Percentiles rank a stretch among this genome's conserved stretches.
Conservation (phyloP, 192 early-diverging fungal species). For the Mortierella antarctica region DNA sequence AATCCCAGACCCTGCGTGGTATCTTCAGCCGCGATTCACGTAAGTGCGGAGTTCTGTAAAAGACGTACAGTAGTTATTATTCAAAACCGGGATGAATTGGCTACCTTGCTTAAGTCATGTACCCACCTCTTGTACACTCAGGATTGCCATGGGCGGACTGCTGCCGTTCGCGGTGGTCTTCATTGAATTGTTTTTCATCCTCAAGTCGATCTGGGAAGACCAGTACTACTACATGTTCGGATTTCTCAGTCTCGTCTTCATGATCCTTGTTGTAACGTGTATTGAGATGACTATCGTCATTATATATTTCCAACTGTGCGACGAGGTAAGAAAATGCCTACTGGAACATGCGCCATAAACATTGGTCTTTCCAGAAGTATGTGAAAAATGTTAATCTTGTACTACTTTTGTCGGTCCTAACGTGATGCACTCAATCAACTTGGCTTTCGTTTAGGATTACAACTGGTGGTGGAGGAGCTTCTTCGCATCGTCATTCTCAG, state of each 20-base stretch:
- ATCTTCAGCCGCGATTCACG: slow-evolving; percentile 68
- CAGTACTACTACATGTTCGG: slow-evolving; percentile 75
- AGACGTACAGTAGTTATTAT: no score
- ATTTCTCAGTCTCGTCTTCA: slow-evolving; percentile 66
- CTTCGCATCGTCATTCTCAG: slow-evolving; percentile 77
- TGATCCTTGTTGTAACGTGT: slow-evolving; percentile 62
- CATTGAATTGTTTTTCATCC: slow-evolving; percentile 77
- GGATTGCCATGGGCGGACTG: slow-evolving; percentile 57
- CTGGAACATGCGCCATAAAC: background rate
- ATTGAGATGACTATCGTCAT: slow-evolving; percentile 76
- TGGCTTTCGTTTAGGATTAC: slow-evolving; percentile 69
- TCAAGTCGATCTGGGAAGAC: slow-evolving; percentile 77
- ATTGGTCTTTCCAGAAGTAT: no score
- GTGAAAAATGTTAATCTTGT: slow-evolving; percentile 37
- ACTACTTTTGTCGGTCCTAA: background rate
- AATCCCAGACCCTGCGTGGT: slow-evolving; percentile 84
- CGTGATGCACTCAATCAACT: slow-evolving; percentile 22
- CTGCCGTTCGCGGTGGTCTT: slow-evolving; percentile 76
- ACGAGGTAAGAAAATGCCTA: slow-evolving; percentile 46
- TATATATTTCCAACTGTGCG: slow-evolving; percentile 74
- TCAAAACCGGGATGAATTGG: background rate
- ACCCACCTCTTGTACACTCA: background rate
- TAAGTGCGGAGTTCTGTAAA: slow-evolving; percentile 20
- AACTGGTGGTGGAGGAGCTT: slow-evolving; percentile 96
- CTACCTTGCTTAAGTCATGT: background rate